A percentile compares a stretch with the other conserved stretches of the same genome.
Evolutionary conservation across 1,284 basidiomycete species (phyloP).

Genomic region (Pholiota adiposa): DNA sequence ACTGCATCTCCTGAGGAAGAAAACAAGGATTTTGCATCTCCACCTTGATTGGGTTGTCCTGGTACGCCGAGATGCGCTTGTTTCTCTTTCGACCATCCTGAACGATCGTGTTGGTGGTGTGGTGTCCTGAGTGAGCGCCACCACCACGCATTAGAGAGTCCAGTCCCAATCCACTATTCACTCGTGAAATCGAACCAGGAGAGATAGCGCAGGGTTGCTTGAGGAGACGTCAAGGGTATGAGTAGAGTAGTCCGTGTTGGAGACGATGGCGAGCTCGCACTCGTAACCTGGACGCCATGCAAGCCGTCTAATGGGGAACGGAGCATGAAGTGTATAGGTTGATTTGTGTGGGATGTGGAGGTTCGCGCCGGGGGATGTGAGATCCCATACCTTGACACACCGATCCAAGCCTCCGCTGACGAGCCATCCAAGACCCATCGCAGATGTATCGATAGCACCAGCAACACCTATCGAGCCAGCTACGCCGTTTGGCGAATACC

Average conservation of each 20-base stretch:
- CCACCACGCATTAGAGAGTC: constrained; percentile 27
- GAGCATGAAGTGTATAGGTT: constrained; percentile 75
- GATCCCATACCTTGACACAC: constrained; percentile 86
- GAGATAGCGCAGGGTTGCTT: constrained; percentile 31
- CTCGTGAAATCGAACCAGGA: constrained; percentile 27
- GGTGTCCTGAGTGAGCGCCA: constrained; percentile 6
- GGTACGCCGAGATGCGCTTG: neutral
- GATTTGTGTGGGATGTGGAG: constrained; percentile 64
- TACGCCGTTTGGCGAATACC: constrained; percentile 50
- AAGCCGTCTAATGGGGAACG: constrained; percentile 75
- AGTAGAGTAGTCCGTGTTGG: constrained; percentile 59
- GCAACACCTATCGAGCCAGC: constrained; percentile 16
- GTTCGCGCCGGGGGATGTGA: constrained; percentile 52
- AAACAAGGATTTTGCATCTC: constrained; percentile 16
- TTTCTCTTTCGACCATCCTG: neutral
- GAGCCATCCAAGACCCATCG: constrained; percentile 71
- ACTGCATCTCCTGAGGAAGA: constrained; percentile 54
- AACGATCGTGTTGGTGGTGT: neutral
- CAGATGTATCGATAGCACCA: constrained; percentile 26
- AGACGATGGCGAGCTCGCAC: constrained; percentile 78
- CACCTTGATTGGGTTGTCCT: neutral
- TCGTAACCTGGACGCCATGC: constrained; percentile 82
- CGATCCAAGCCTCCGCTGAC: constrained; percentile 83
- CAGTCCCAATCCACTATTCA: constrained; percentile 31
- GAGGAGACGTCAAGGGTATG: constrained; percentile 31